These are phyloP conservation scores for Nowakowskiella sp. DNA, from an alignment of 192 early-diverging fungal species.

Conservation along the genomic window DNA sequence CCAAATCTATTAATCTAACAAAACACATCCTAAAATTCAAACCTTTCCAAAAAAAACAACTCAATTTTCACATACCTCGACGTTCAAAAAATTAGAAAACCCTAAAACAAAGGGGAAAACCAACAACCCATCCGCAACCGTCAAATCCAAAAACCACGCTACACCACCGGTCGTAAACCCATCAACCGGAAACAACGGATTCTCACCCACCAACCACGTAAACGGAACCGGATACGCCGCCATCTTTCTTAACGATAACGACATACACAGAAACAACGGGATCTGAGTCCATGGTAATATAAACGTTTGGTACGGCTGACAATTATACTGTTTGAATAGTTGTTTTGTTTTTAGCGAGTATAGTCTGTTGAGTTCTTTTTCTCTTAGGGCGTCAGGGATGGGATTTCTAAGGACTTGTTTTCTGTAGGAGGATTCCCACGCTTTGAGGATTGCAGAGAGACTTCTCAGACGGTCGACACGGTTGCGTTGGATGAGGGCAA, in stretches of 20 bases:
- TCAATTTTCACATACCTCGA: constrained; percentile 45
- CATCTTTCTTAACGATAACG: constrained; percentile 59
- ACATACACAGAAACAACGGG: constrained; percentile 64
- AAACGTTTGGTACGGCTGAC: constrained; percentile 51
- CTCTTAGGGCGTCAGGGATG: constrained; percentile 5
- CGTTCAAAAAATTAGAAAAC: constrained; percentile 54
- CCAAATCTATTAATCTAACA: not conserved
- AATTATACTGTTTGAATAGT: constrained; percentile 52
- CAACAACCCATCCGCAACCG: constrained; percentile 53
- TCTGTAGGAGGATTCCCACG: constrained; percentile 16
- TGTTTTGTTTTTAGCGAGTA: constrained; percentile 41
- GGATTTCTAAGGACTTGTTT: not conserved
- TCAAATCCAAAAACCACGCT: constrained; percentile 58
- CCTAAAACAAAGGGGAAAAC: constrained; percentile 62
- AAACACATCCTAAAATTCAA: not conserved
- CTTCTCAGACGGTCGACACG: constrained; percentile 17
- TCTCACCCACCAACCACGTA: constrained; percentile 20
- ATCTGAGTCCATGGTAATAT: constrained; percentile 65
- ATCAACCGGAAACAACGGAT: constrained; percentile 23
- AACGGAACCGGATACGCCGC: constrained; percentile 51
- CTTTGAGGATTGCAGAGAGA: constrained; percentile 19
- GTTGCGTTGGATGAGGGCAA: constrained; percentile 22
- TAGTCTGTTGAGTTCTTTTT: constrained; percentile 13
- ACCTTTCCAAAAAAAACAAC: not conserved
- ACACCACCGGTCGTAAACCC: constrained; percentile 54